Base-by-base conservation (phyloP, 1,284 basidiomycete genomes). In the Leccinum angustisporum region DNA sequence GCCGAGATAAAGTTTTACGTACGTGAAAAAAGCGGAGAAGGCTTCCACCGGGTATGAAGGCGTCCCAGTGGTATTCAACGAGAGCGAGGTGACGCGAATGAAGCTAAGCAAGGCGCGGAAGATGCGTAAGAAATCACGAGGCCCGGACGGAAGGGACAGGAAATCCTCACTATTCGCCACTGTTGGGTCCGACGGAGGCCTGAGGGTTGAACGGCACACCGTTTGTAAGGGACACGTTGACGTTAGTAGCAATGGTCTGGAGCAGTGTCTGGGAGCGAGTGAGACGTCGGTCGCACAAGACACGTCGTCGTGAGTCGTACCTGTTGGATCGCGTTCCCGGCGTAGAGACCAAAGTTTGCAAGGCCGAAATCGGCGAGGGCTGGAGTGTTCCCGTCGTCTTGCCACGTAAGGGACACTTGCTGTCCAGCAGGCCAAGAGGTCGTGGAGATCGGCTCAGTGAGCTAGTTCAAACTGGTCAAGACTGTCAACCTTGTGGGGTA, bases 21-120 rank as follows among this genome's bases (percentile, higher is more conserved):
- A 88, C 85, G 76, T 75, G 80, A n/a, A n/a, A n/a, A 94, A 95
- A 62, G 92, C 83, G n/a, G 92, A 93, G 81, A 94, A 95, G 2
- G 91, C 86, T 65, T 88, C 79, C 60, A 83, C 84, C 3, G 81
- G 83, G 75, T 79, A 88, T 56, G 83, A 77, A 16, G 86, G 75
- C 62, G 80, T 69, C 34, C 34, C 34, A 31, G 83, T 57, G 73
- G 88, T 83, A 72, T 81, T 86, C 57, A 83, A 67, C 61, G 38
- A 69, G 48, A 81, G 63, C 0, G 91, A 91, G 62, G 88, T 83
- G 72, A 91, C 79, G 59, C 91, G 90, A 69, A 92, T 81, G 78
- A 92, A 92, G 78, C 89, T 67, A 56, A 21, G 18, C 6, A 46
- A 11, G 3, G 46, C 16, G n/a, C n/a, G 10, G 46, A 40, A 2